Evolutionary conservation across 148 eudicot species (phyloP).

Genomic region (Dianthus caryophyllus): DNA sequence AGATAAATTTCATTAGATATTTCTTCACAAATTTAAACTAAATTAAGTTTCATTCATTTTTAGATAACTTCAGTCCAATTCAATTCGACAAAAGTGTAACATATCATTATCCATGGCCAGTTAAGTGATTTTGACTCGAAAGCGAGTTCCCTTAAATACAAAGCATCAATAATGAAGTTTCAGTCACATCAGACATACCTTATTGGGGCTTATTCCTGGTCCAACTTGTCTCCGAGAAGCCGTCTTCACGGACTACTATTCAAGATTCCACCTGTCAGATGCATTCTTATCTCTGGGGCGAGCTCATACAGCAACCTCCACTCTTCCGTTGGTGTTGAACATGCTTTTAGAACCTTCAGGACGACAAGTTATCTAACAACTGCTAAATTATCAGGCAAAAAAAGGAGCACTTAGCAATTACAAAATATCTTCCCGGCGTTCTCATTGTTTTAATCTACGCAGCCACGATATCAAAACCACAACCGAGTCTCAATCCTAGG

Average conservation of each 20-base stretch:
- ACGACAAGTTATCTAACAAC: too few relatives aligned
- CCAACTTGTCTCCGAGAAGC: conserved; percentile 3
- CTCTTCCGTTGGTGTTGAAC: not conserved
- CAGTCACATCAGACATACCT: conserved; percentile 6
- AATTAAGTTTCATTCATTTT: too few relatives aligned
- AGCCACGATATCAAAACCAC: too few relatives aligned
- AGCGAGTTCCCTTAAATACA: conserved; percentile 3
- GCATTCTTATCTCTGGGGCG: conserved; percentile 4
- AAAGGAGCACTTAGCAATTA: too few relatives aligned
- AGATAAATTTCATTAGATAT: too few relatives aligned
- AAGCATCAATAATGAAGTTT: conserved; percentile 17
- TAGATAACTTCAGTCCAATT: too few relatives aligned
- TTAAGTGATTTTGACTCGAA: not conserved
- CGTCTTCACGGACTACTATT: not conserved
- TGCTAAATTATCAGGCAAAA: too few relatives aligned
- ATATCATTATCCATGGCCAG: conserved; percentile 2
- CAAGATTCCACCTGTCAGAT: not conserved
- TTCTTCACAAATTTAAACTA: too few relatives aligned
- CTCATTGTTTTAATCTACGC: too few relatives aligned
- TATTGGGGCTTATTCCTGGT: conserved; percentile 6
- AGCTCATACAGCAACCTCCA: not conserved
- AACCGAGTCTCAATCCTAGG: too few relatives aligned
- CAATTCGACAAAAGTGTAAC: too few relatives aligned
- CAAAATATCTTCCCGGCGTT: too few relatives aligned
- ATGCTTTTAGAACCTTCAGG: not conserved